Conservation (phyloP, 768 basidiomycete species). For the Rhizopogon rudus region DNA sequence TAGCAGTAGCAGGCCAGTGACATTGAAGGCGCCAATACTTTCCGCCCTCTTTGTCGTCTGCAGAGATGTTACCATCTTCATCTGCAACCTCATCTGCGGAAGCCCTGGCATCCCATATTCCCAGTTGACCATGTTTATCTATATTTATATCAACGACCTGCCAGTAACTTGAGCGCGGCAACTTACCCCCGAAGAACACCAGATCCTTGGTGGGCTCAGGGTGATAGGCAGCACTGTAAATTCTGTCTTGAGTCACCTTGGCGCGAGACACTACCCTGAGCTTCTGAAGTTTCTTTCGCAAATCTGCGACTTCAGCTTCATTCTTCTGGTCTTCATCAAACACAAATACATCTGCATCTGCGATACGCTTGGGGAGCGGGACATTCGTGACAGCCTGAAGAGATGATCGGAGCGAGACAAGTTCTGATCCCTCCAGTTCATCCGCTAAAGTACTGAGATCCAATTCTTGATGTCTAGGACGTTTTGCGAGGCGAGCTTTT, state of each 20-base stretch:
- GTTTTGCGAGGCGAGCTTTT: conserved; percentile 53
- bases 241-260: conserved; percentile 69
- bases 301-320: conserved; percentile 40
- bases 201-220: conserved; percentile 76
- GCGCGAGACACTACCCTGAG: conserved; percentile 71
- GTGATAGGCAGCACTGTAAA: conserved; percentile 80
- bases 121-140: conserved; percentile 83
- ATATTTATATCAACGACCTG: neutral
- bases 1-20: conserved; percentile 80
- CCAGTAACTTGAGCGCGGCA: neutral
- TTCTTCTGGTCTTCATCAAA: conserved; percentile 46
- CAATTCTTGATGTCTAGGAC: conserved; percentile 64
- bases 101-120: conserved; percentile 84
- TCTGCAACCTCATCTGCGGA: conserved; percentile 58
- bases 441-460: conserved; percentile 48
- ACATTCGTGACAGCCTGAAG: conserved; percentile 37
- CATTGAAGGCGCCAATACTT: conserved; percentile 76
- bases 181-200: conserved; percentile 78
- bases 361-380: conserved; percentile 32
- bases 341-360: conserved; percentile 46
- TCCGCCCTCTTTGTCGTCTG: conserved; percentile 52
- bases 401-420: conserved; percentile 39
- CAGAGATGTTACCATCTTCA: conserved; percentile 51
- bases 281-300: conserved; percentile 49
- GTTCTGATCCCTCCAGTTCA: conserved; percentile 39